A percentile compares a stretch with the other conserved stretches of the same genome.
Conservation (phyloP, 768 basidiomycete species). For the Pleurotus citrinopileatus region DNA sequence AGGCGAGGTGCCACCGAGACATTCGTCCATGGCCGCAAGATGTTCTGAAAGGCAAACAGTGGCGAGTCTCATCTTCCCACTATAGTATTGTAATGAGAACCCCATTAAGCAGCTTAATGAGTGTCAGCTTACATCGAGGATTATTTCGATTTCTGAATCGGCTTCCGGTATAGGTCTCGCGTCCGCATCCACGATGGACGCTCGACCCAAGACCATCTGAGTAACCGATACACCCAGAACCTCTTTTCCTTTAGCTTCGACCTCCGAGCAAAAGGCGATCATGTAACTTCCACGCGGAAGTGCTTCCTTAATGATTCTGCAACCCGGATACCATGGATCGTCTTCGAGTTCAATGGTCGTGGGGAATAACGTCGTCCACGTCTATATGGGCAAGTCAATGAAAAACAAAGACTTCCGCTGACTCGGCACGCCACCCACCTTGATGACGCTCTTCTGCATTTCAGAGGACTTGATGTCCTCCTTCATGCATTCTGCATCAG, state of each 20-base stretch:
- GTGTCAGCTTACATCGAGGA: background rate
- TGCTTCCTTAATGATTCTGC: background rate
- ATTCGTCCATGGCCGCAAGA: background rate
- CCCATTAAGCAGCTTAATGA: background rate
- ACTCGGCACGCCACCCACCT: background rate
- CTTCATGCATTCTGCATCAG: no score
- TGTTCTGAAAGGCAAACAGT: background rate
- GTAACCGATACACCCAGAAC: background rate
- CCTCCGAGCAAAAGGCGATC: background rate
- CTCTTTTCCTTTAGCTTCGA: background rate
- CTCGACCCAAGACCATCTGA: background rate
- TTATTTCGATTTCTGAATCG: background rate
- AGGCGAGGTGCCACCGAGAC: constrained; percentile 1
- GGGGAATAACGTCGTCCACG: background rate
- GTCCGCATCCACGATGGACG: background rate
- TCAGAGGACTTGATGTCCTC: background rate
- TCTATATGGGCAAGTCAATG: background rate
- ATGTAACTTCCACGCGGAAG: background rate
- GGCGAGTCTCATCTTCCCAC: background rate
- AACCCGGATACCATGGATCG: background rate
- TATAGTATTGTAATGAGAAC: background rate
- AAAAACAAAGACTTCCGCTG: background rate
- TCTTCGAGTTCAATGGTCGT: background rate
- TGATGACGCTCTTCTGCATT: background rate
- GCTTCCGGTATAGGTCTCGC: background rate